phyloP scores from a whole-genome alignment of 2,329 filamentous ascomycete species.

The Pezicula rhizophila region DNA sequence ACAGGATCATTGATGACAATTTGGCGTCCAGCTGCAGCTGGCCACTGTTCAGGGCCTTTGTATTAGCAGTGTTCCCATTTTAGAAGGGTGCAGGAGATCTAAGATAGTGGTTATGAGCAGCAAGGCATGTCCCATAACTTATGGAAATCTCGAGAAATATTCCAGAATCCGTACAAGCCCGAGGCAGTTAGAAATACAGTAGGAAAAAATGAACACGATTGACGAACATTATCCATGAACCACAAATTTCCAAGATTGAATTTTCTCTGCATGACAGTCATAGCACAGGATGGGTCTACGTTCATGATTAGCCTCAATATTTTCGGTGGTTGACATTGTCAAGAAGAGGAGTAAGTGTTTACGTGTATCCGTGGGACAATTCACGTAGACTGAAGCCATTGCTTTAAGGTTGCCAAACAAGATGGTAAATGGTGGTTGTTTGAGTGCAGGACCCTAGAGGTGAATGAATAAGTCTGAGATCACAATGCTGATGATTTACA shows the following conservation, averaged over 20 bases:
- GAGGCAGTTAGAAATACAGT: not conserved
- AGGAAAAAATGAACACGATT: not conserved
- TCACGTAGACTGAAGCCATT: not conserved
- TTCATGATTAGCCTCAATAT: not conserved
- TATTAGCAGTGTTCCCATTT: no score
- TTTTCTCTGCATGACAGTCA: conserved; percentile 1
- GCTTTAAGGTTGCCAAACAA: not conserved
- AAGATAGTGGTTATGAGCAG: no score
- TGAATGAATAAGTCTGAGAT: not conserved
- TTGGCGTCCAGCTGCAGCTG: not conserved
- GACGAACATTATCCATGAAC: not conserved
- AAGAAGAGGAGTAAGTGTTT: not conserved
- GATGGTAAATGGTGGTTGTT: not conserved
- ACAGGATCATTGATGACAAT: not conserved
- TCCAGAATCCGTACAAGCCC: not conserved
- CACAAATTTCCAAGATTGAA: conserved; percentile 1
- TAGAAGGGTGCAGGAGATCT: no score
- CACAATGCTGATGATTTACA: not conserved
- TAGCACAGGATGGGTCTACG: not conserved
- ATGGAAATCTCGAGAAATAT: not conserved
- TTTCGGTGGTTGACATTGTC: not conserved
- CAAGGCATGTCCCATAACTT: no score
- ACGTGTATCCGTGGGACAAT: not conserved
- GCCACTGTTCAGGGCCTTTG: no score
- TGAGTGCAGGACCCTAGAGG: not conserved